Evolutionary conservation across 768 basidiomycete species (phyloP).

Genomic region (Phaffia australis): DNA sequence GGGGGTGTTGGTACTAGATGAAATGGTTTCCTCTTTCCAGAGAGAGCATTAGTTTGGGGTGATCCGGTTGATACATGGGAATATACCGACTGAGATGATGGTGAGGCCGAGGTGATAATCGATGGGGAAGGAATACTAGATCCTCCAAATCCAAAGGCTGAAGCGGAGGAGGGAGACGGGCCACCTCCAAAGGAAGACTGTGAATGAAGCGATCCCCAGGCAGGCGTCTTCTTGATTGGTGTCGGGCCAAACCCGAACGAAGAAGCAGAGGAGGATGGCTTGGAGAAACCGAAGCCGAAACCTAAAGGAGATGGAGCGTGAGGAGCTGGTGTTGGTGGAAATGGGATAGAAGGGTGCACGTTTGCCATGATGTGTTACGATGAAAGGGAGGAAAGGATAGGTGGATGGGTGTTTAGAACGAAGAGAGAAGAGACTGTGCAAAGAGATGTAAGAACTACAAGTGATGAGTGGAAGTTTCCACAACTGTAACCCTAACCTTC

Average conservation of each 20-base stretch:
- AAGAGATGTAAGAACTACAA: too few species aligned
- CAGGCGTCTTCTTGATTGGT: too few species aligned
- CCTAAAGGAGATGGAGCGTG: conserved; percentile 11
- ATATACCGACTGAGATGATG: conserved; percentile 4
- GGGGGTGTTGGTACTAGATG: background rate
- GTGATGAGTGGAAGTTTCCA: too few species aligned
- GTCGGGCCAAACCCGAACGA: too few species aligned
- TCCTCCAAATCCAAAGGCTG: conserved; percentile 10
- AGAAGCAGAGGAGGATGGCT: background rate
- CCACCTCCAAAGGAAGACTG: too few species aligned
- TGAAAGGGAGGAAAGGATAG: background rate
- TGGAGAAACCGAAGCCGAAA: conserved; percentile 5
- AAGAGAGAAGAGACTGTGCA: too few species aligned
- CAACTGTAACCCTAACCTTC: too few species aligned
- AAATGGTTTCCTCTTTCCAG: background rate
- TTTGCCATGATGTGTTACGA: background rate
- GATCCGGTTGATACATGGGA: conserved; percentile 10
- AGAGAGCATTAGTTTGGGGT: background rate
- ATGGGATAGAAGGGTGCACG: conserved; percentile 7
- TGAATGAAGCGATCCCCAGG: too few species aligned
- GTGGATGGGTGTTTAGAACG: too few species aligned
- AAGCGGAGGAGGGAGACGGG: too few species aligned
- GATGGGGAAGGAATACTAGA: background rate
- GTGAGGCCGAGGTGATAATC: background rate
- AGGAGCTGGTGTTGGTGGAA: conserved; percentile 1